Evolutionary conservation across 495 filamentous ascomycete species (phyloP).

Genomic region (Aspergillus egyptiacus): DNA sequence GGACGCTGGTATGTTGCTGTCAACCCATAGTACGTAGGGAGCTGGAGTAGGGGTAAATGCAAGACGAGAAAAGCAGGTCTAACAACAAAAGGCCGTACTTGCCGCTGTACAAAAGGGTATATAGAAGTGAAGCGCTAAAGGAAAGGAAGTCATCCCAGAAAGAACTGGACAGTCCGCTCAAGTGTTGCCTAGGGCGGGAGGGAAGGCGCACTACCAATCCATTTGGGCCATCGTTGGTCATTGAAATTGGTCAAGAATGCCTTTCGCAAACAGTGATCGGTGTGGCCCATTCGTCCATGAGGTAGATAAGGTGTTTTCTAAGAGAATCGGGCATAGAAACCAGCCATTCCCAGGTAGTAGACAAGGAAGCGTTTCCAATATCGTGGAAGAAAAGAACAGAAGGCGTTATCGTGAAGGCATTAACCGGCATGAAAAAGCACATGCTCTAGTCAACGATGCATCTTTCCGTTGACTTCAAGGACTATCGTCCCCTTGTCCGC

Average conservation of each 20-base stretch:
- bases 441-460: slow-evolving; percentile 6
- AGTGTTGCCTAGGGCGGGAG: background rate
- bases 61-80: slow-evolving; percentile 15
- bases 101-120: slow-evolving; percentile 25
- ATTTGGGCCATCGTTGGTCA: too few relatives aligned
- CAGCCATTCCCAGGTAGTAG: background rate
- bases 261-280: too few relatives aligned
- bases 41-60: background rate
- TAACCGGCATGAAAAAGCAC: slow-evolving; percentile 29
- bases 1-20: too few relatives aligned
- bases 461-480: slow-evolving; percentile 21
- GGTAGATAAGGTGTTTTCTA: background rate
- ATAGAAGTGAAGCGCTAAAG: slow-evolving; percentile 11
- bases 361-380: background rate
- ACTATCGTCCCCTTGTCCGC: slow-evolving; percentile 41
- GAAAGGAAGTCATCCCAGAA: slow-evolving; percentile 6
- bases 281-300: background rate
- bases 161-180: background rate
- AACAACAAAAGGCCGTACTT: slow-evolving; percentile 21
- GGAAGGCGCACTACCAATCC: too few relatives aligned
- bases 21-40: background rate
- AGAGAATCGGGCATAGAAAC: background rate
- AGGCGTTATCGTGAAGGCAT: slow-evolving; percentile 41
- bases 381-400: slow-evolving; percentile 20
- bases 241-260: background rate